phyloP scores from a whole-genome alignment of 169 alveolate genomes.

The Cryptosporidium bovis region DNA sequence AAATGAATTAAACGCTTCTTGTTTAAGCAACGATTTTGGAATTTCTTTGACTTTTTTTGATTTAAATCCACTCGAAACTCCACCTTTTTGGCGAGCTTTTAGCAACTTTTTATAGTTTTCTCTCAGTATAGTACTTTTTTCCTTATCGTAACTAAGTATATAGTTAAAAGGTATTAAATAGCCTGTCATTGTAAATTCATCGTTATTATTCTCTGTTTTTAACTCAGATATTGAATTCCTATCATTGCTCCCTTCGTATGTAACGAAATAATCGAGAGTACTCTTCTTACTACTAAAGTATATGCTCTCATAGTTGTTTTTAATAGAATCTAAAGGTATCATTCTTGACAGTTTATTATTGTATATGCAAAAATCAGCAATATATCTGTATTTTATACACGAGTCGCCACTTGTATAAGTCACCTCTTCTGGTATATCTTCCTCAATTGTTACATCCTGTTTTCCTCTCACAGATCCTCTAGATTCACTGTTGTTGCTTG shows the following conservation, averaged over 20 bases:
- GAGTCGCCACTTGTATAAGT: slow-evolving; percentile 27
- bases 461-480: slow-evolving; percentile 16
- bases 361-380: slow-evolving; percentile 52
- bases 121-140: slow-evolving; percentile 16
- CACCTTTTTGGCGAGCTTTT: slow-evolving; percentile 51
- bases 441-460: slow-evolving; percentile 54
- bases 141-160: slow-evolving; percentile 23
- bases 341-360: slow-evolving; percentile 53
- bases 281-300: slow-evolving; percentile 23
- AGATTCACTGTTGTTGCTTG: slow-evolving; percentile 14
- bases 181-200: slow-evolving; percentile 36
- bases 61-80: slow-evolving; percentile 11
- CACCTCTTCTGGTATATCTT: slow-evolving; percentile 53
- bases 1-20: slow-evolving; percentile 26
- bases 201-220: background rate
- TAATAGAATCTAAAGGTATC: slow-evolving; percentile 47
- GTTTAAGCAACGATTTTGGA: slow-evolving; percentile 31
- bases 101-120: slow-evolving; percentile 47
- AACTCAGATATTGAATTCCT: background rate
- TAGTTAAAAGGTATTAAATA: slow-evolving; percentile 36
- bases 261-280: slow-evolving; percentile 12
- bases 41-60: slow-evolving; percentile 61
- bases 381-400: slow-evolving; percentile 44
- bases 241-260: background rate
- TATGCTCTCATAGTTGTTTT: slow-evolving; percentile 50